Conservation (phyloP, 2,329 filamentous ascomycete genomes). For the Chalaropsis thielavioides region DNA sequence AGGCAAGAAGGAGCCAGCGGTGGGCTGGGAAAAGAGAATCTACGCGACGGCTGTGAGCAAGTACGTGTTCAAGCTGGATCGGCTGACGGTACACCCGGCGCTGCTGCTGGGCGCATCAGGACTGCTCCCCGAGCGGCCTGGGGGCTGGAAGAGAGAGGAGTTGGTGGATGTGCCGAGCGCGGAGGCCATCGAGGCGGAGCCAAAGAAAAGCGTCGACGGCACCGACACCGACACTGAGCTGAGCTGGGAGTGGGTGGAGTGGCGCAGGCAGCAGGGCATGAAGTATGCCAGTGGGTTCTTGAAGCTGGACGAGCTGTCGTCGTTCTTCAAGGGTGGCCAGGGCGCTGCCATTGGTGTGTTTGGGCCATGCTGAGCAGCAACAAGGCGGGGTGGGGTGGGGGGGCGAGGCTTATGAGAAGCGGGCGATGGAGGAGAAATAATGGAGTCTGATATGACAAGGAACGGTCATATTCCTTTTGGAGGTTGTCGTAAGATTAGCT, state of each 20-base stretch:
- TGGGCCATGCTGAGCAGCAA: constrained; percentile 26
- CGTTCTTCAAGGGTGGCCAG: constrained; percentile 39
- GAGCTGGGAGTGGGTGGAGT: constrained; percentile 48
- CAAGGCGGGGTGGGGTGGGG: too few relatives aligned
- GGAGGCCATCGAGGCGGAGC: constrained; percentile 20
- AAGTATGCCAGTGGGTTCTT: constrained; percentile 41
- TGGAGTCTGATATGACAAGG: neutral
- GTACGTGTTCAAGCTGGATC: constrained; percentile 69
- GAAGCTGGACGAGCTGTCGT: constrained; percentile 38
- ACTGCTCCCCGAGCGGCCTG: constrained; percentile 59
- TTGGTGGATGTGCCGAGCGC: constrained; percentile 28
- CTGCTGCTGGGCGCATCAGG: constrained; percentile 55
- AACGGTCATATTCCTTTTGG: neutral
- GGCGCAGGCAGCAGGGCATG: constrained; percentile 40
- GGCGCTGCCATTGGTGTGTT: constrained; percentile 38
- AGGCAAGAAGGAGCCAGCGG: constrained; percentile 24
- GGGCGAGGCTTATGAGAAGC: too few relatives aligned
- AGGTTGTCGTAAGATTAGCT: neutral
- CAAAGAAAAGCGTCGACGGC: constrained; percentile 17
- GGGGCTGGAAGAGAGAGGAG: constrained; percentile 40
- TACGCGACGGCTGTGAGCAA: constrained; percentile 61
- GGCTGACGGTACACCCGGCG: constrained; percentile 73
- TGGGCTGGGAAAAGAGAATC: constrained; percentile 44
- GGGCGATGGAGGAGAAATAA: neutral
- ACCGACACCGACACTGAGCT: constrained; percentile 19